phyloP scores from a whole-genome alignment of 176 grass and related monocot species.

The Oryza meridionalis region DNA sequence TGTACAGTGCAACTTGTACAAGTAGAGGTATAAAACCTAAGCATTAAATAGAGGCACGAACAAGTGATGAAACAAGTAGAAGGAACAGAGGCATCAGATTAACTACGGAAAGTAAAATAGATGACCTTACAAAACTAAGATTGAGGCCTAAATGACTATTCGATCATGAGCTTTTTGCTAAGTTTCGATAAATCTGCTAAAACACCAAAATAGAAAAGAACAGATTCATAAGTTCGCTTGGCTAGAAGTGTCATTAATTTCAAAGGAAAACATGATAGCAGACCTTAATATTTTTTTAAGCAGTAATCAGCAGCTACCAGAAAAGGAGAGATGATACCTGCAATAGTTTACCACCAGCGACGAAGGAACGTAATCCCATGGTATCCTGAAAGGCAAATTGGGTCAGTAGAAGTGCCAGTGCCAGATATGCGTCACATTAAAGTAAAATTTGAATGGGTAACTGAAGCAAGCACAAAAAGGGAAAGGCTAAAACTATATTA shows the following conservation, averaged over 20 bases:
- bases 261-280: neutral
- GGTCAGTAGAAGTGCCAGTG: neutral
- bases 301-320: neutral
- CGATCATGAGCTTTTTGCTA: neutral
- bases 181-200: constrained; percentile 9
- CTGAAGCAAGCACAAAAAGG: neutral
- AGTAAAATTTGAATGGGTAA: constrained; percentile 19
- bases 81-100: neutral
- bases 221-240: neutral
- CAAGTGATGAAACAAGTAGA: neutral
- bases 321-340: constrained; percentile 58
- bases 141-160: neutral
- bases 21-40: neutral
- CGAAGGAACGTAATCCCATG: constrained; percentile 85
- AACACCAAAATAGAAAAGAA: constrained; percentile 1
- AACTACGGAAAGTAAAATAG: neutral
- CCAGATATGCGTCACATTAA: neutral
- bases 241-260: constrained; percentile 1
- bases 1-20: constrained; percentile 1
- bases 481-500: constrained; percentile 19
- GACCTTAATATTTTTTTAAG: constrained; percentile 8
- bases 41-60: neutral
- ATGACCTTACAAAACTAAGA: neutral
- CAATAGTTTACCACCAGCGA: constrained; percentile 88
- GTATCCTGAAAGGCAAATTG: constrained; percentile 63